phyloP scores from a whole-genome alignment of 331 rosid genomes.

The Quercus tomentella region DNA sequence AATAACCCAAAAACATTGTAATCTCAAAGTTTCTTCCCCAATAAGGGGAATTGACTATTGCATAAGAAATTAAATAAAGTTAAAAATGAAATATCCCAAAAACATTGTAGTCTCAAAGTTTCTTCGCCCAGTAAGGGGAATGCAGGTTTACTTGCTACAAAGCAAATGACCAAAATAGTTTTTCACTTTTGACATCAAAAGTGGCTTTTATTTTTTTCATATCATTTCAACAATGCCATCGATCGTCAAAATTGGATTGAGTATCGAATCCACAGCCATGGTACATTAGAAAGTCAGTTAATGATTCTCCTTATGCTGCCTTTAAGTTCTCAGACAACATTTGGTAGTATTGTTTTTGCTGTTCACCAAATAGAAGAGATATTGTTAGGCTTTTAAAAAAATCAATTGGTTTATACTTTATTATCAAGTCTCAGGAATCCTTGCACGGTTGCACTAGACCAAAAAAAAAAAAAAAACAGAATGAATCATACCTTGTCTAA shows the following conservation, averaged over 20 bases:
- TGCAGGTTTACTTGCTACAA: neutral
- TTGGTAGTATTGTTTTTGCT: conserved; percentile 53
- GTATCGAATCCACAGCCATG: neutral
- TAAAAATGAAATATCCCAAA: too few relatives aligned
- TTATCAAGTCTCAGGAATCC: neutral
- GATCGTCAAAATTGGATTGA: too few relatives aligned
- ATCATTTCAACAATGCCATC: neutral
- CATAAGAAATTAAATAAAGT: too few relatives aligned
- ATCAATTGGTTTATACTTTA: neutral
- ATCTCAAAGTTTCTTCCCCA: too few relatives aligned
- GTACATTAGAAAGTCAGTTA: neutral
- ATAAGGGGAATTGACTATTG: too few relatives aligned
- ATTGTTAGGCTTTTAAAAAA: neutral
- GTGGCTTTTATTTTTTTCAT: neutral
- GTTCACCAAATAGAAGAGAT: conserved; percentile 7
- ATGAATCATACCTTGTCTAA: conserved; percentile 39
- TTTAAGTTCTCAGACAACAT: conserved; percentile 39
- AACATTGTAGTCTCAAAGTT: neutral
- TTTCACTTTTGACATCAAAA: neutral
- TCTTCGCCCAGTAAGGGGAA: neutral
- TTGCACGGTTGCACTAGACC: too few relatives aligned
- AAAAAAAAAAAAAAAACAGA: neutral
- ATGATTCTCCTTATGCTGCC: conserved; percentile 29
- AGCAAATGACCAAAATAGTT: neutral
- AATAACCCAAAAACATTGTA: too few relatives aligned